Percentiles rank a stretch among this genome's conserved stretches.
Conservation (phyloP, 345 rosid genomes). For the Mercurialis annua region DNA sequence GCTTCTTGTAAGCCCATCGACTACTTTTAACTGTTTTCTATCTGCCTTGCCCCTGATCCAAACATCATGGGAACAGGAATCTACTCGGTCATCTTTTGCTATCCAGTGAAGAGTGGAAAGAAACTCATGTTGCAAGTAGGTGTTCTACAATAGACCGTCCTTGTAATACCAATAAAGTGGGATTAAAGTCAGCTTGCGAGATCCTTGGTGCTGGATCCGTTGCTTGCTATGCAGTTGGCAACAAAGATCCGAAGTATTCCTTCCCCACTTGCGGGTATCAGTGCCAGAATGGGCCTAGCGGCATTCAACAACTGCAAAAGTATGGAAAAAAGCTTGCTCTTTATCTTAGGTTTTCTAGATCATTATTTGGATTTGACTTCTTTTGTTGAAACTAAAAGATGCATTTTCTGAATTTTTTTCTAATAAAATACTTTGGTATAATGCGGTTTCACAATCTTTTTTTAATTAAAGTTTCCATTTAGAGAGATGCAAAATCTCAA, state of each 20-base stretch:
- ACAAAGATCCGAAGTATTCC: slow-evolving; percentile 59
- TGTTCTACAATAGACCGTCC: slow-evolving; percentile 48
- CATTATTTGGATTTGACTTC: slow-evolving; percentile 12
- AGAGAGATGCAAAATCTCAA: not conserved
- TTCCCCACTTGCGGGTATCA: slow-evolving; percentile 75
- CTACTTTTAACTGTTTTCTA: slow-evolving; percentile 6
- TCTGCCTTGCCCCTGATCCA: slow-evolving; percentile 22
- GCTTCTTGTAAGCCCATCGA: not conserved
- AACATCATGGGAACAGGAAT: slow-evolving; percentile 52
- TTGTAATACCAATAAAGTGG: slow-evolving; percentile 39
- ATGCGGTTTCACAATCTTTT: not conserved
- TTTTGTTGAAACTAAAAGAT: not conserved
- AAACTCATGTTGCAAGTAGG: slow-evolving; percentile 55
- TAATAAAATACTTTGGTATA: not conserved
- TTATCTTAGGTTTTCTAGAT: slow-evolving; percentile 10
- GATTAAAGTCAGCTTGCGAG: slow-evolving; percentile 62
- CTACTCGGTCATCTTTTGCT: slow-evolving; percentile 81
- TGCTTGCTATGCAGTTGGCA: slow-evolving; percentile 81
- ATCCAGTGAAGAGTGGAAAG: slow-evolving; percentile 55
- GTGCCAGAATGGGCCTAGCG: slow-evolving; percentile 48
- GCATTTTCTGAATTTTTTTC: slow-evolving; percentile 2
- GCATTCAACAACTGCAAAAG: slow-evolving; percentile 69
- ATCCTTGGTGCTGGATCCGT: slow-evolving; percentile 79
- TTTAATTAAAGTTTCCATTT: not conserved
- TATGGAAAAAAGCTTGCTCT: slow-evolving; percentile 26